Base-by-base conservation (phyloP, 2,329 filamentous ascomycete genomes). In the Colletotrichum lentis region DNA sequence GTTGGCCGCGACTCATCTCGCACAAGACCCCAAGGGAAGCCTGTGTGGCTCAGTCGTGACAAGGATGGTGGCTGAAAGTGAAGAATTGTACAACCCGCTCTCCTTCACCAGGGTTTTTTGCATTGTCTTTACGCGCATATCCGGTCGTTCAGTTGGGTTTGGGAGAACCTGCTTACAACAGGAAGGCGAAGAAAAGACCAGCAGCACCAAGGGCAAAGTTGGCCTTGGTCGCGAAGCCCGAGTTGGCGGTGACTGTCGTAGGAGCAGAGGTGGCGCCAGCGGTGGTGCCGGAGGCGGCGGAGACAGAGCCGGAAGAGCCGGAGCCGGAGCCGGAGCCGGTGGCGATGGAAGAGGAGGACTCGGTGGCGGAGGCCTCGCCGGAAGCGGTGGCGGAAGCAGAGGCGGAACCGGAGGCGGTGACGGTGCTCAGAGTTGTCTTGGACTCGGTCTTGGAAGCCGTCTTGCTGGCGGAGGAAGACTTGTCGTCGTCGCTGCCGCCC, bases 141-240 rank as follows among this genome's bases (percentile, higher is more conserved):
- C 56, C 66, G 50, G 44, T 61, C 66, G 44, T 69, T 69, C 54
- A 61, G 56, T 20, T 44, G 46, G 39, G 24, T 55, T 22, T 43
- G 24, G 37, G 35, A n/a, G 27, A 12, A 56, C 18, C 67, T 56
- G 58, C 62, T 71, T 70, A 70, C 54, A 71, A 57, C 60, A 71
- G 49, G 64, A 65, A 70, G 54, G 70, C 61, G 64, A 70, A 68
- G 68, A 71, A 59, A 35, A 71, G 70, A 10, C 70, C 70, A 41
- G 56, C 64, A 54, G 64, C 64, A 24, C 70, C 70, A 39, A 71
- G 61, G 52, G 64, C 70, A 14, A 71, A 53, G 70, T 70, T 71
- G 64, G 70, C 68, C 61, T 67, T 64, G 68, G 58, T 68, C 57
- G 64, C 53, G 57, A 70, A 66, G 52, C 70, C 68, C 58, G 68